Base-by-base conservation (phyloP, 257 asterid genomes). In the Salvia splendens region DNA sequence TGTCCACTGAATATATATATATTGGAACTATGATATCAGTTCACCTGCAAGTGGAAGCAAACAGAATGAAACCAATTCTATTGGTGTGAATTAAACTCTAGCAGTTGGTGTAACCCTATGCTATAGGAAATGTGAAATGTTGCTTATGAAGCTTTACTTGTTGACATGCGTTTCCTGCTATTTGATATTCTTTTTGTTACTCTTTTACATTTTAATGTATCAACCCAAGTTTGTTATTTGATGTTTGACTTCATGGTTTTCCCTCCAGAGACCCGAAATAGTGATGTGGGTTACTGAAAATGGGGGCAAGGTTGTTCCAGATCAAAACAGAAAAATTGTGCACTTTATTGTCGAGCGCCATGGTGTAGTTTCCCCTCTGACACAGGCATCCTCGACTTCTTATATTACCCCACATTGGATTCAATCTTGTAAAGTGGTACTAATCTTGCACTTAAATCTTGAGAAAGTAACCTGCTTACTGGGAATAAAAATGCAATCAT, bases 391-490 rank as follows among this genome's bases (percentile, higher is more conserved):
- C 73, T 53, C 30, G 76, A 70, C 80, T 74, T 79, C 81, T 64
- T 80, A 79, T 66, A 90, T 91, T 46, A 80, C 99, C 80, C 76
- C 95, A 63, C 99, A 94, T 70, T 94, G 97, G 99, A 80, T 94
- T 68, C 84, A 65, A 73, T 88, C 95, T 82, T 94, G 93, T 76
- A 75, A 88, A 53, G 78, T 88, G 97, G 99, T 94, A 57, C 62
- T 67, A 35, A 43, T 54, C 55, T 59, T 46, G 48, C 49, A 20
- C 52, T 46, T 8, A 59, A 47, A 48, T 65, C 51, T 54, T 66
- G 50, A 67, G 62, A 36, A 35, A 49, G 41, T 6, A 43, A 67
- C 64, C 14, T 61, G 66, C 63, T 57, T 35, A 59, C n/a, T 73
- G 61, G 40, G 45, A 40, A 24, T 15, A 48, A 65, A n/a, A 46